Conservation (phyloP, 73 alveolate species). For the Chromera velia region DNA sequence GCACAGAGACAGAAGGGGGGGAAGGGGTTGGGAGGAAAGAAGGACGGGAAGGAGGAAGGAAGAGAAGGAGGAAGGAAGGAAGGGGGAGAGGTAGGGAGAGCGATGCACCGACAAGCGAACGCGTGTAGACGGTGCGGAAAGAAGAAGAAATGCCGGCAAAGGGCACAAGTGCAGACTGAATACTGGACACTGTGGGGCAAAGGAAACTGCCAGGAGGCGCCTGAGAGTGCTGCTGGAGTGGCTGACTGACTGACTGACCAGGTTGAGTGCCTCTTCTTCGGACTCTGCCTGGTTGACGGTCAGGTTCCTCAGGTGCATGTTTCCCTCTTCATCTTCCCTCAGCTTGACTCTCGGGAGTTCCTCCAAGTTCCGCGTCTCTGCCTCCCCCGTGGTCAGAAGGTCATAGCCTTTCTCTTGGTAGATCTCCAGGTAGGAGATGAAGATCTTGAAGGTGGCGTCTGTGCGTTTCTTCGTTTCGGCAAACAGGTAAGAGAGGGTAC, state of each 20-base stretch:
- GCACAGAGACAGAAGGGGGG: too few relatives aligned
- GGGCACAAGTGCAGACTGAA: too few relatives aligned
- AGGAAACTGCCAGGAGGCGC: too few relatives aligned
- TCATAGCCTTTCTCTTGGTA: conserved; percentile 95
- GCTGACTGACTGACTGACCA: not conserved
- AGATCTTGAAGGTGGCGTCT: conserved; percentile 71
- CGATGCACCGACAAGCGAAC: too few relatives aligned
- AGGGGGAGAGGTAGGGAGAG: too few relatives aligned
- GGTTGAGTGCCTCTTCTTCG: conserved; percentile 92
- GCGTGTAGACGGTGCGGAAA: too few relatives aligned
- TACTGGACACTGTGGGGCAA: too few relatives aligned
- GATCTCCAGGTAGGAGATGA: conserved; percentile 88
- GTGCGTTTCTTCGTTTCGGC: too few relatives aligned
- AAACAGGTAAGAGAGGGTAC: conserved; percentile 91
- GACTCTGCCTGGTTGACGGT: conserved; percentile 91
- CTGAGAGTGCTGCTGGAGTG: too few relatives aligned
- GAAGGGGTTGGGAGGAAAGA: not conserved
- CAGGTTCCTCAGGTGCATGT: conserved; percentile 82
- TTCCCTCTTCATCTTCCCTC: conserved; percentile 81
- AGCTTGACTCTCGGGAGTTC: conserved; percentile 90
- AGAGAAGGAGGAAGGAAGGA: not conserved
- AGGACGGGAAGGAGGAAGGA: not conserved
- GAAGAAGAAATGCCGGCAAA: too few relatives aligned
- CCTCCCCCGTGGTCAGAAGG: conserved; percentile 75
- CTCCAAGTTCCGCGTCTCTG: conserved; percentile 70